These are phyloP conservation scores for Diutina pseudorugosa DNA, from an alignment of 1,139 yeast species.

Conservation along the genomic window DNA sequence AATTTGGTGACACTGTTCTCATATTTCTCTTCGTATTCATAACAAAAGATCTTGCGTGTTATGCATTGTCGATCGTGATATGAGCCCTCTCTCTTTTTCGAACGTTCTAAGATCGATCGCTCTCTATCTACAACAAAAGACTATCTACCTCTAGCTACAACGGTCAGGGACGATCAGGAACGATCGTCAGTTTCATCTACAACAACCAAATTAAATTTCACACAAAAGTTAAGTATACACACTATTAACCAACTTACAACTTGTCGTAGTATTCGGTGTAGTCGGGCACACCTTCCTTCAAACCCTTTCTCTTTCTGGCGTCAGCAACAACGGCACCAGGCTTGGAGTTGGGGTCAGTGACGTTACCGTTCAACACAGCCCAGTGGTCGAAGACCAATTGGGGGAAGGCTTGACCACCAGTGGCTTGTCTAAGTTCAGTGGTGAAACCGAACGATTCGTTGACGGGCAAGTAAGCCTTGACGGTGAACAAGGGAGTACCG, in stretches of 20 bases:
- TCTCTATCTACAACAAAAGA: too few relatives aligned
- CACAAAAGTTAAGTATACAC: not conserved
- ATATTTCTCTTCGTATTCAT: too few relatives aligned
- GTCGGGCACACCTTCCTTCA: constrained; percentile 89
- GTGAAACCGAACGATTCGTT: constrained; percentile 99
- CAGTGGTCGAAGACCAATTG: constrained; percentile 99
- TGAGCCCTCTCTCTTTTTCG: too few relatives aligned
- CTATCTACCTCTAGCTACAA: too few relatives aligned
- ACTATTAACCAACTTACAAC: constrained; percentile 47
- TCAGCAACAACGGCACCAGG: constrained; percentile 87
- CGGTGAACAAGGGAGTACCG: constrained; percentile 99
- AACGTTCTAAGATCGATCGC: too few relatives aligned
- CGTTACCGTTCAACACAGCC: constrained; percentile 85
- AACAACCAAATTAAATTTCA: not conserved
- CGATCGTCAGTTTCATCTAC: too few relatives aligned
- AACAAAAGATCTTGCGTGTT: too few relatives aligned
- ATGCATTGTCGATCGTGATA: too few relatives aligned
- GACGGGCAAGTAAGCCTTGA: constrained; percentile 98
- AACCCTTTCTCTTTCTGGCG: constrained; percentile 95
- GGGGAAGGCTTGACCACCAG: constrained; percentile 99
- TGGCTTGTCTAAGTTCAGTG: constrained; percentile 98
- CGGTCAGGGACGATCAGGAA: too few relatives aligned
- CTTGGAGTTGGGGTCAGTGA: constrained; percentile 83
- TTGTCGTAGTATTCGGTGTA: constrained; percentile 99
- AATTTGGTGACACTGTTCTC: too few relatives aligned